Conservation (phyloP, 2,329 filamentous ascomycete genomes). For the Ceratocystis cubensis region DNA sequence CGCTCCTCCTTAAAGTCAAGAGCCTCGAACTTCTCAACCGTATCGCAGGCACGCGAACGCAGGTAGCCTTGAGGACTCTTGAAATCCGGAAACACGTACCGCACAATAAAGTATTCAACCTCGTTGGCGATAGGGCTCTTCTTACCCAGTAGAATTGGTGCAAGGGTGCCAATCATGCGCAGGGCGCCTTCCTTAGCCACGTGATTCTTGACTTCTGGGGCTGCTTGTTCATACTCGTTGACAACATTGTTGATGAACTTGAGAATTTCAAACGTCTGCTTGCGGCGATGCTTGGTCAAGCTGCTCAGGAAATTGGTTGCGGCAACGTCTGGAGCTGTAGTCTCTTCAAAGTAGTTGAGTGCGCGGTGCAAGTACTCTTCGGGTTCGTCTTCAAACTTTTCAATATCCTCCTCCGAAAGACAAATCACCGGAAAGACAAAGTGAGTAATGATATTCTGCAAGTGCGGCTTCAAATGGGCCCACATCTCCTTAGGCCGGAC, state of each 20-base stretch:
- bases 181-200: constrained; percentile 92
- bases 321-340: constrained; percentile 85
- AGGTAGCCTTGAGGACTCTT: constrained; percentile 84
- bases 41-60: constrained; percentile 88
- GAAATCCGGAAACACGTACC: constrained; percentile 97
- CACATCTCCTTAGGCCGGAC: constrained; percentile 97
- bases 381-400: constrained; percentile 87
- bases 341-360: constrained; percentile 95
- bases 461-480: constrained; percentile 82
- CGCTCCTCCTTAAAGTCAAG: constrained; percentile 93
- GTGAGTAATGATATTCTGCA: constrained; percentile 85
- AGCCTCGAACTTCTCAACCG: constrained; percentile 94
- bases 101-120: constrained; percentile 96
- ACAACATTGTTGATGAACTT: constrained; percentile 93
- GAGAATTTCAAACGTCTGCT: constrained; percentile 89
- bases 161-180: constrained; percentile 91
- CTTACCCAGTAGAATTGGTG: constrained; percentile 88
- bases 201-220: constrained; percentile 83
- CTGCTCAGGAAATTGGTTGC: constrained; percentile 95
- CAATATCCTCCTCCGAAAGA: constrained; percentile 79
- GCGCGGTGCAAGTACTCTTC: constrained; percentile 96
- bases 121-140: constrained; percentile 97
- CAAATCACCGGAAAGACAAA: constrained; percentile 93
- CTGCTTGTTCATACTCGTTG: constrained; percentile 74
- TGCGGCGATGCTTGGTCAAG: constrained; percentile 83